Evolutionary conservation across 202 grass and related monocot species (phyloP).

Genomic region (Schoenoplectus triqueter): DNA sequence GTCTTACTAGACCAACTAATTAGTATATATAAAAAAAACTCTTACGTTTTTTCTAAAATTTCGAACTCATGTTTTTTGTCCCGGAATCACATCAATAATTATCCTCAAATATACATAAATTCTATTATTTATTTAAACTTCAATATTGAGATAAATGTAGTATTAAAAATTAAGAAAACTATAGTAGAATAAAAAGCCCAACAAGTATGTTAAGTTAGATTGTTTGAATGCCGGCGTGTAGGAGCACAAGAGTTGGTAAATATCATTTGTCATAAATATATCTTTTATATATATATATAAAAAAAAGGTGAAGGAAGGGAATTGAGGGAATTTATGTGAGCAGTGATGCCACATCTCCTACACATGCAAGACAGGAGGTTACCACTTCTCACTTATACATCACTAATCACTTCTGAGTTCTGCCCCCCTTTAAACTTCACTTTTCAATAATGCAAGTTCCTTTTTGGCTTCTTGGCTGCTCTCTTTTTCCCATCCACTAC

Average conservation of each 20-base stretch:
- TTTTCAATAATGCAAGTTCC: conserved; percentile 3
- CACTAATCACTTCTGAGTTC: neutral
- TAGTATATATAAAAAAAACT: no score
- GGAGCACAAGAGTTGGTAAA: neutral
- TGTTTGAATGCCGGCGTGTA: neutral
- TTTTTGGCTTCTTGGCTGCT: conserved; percentile 8
- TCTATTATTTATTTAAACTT: no score
- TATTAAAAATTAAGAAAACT: no score
- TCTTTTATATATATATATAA: neutral
- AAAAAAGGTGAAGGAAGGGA: neutral
- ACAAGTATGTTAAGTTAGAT: neutral
- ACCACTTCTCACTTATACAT: neutral
- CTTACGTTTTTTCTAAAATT: no score
- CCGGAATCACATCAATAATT: no score
- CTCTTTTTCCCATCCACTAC: conserved; percentile 24
- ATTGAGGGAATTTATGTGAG: neutral
- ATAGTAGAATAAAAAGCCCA: neutral
- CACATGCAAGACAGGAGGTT: neutral
- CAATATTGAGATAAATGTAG: no score
- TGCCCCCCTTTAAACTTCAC: neutral
- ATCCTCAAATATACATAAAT: no score
- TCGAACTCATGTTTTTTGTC: no score
- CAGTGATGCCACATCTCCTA: conserved; percentile 6
- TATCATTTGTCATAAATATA: conserved; percentile 2
- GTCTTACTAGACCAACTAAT: no score